Evolutionary conservation across 2,329 filamentous ascomycete genomes (phyloP), one percentile per base, ranked within the genome.

Genomic region (Pseudocercospora eumusae): DNA sequence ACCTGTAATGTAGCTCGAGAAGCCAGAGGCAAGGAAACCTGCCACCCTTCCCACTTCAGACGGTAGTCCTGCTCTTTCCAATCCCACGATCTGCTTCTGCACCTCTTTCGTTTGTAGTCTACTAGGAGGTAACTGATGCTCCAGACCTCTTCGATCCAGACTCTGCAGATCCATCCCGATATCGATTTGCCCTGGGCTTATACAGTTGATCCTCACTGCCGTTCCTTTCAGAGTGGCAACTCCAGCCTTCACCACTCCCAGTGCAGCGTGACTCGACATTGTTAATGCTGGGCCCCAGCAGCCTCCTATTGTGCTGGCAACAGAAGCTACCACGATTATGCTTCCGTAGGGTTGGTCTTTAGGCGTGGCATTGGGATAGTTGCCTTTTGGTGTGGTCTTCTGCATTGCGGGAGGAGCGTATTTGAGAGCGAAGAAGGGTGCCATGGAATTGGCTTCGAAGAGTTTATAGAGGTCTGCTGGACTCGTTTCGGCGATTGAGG

Each of bases 371-470:
- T 88, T 88, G 0, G 83, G 78, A 68, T 88, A 88, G 47, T 71
- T 79, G 7, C 82, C 79, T 47, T 83, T 82, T 0, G 80, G 77
- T 0, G 82, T 82, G 6, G 82, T 80, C 71, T 88, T 88, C 18
- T 76, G 79, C 86, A 88, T 88, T 1, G 86, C 86, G 2, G 84
- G 81, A 0, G 85, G 84, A 0, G 84, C 84, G 68, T 87, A 87
- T 71, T 88, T 88, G 64, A 88, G 77, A 1, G 85, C 85, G 67
- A 86, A 87, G 77, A 88, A 88, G 1, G 86, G 84, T 21, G 61
- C 6, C 74, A 87, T 80, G 42, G 80, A 80, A 69, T 87, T 86
- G 2, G 83, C 82, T 69, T 87, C 84, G 71, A 87, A 86, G 64
- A 82, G 83, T 52, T 80, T 81, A 69, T 82, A 79, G 13, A 88